Percentiles rank a stretch among this genome's conserved stretches.
These are phyloP conservation scores for Fimicolochytrium jonesii DNA, from an alignment of 192 early-diverging fungal genomes.

Conservation along the genomic window DNA sequence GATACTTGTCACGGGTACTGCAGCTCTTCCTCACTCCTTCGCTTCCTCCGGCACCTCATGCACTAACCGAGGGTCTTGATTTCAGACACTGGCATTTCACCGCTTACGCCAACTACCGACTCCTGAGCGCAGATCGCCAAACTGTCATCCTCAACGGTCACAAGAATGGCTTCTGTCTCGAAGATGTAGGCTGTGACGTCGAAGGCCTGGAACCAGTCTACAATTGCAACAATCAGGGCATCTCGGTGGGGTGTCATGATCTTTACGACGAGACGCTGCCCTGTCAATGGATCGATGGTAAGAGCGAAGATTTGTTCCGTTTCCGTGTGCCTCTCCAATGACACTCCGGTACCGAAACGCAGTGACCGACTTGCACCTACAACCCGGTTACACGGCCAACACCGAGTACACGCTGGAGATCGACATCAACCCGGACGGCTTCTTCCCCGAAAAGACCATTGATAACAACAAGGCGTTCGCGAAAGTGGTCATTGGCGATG, in stretches of 20 bases:
- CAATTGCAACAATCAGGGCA: constrained; percentile 31
- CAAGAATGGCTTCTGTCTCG: constrained; percentile 38
- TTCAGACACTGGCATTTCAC: constrained; percentile 38
- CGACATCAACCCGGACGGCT: constrained; percentile 24
- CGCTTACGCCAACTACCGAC: constrained; percentile 31
- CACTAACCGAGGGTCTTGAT: neutral
- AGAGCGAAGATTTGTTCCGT: no score
- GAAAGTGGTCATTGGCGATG: constrained; percentile 13
- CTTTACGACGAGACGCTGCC: constrained; percentile 35
- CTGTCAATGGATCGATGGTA: constrained; percentile 36
- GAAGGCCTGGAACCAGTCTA: constrained; percentile 3
- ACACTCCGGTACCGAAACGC: no score
- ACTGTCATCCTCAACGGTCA: constrained; percentile 10
- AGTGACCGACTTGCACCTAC: constrained; percentile 22
- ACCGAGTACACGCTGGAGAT: constrained; percentile 25
- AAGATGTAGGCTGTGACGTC: constrained; percentile 27
- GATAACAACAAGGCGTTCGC: constrained; percentile 16
- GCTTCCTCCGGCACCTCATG: no score
- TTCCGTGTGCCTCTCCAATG: no score
- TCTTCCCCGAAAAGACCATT: constrained; percentile 24
- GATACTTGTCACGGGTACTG: constrained; percentile 27
- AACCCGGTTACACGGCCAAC: constrained; percentile 4
- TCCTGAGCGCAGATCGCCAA: constrained; percentile 12
- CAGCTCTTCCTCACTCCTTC: neutral
- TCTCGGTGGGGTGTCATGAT: constrained; percentile 27